A percentile compares a stretch with the other conserved stretches of the same genome.
Evolutionary conservation across 208 protist species (phyloP).

Genomic region (Naegleria gruberi): DNA sequence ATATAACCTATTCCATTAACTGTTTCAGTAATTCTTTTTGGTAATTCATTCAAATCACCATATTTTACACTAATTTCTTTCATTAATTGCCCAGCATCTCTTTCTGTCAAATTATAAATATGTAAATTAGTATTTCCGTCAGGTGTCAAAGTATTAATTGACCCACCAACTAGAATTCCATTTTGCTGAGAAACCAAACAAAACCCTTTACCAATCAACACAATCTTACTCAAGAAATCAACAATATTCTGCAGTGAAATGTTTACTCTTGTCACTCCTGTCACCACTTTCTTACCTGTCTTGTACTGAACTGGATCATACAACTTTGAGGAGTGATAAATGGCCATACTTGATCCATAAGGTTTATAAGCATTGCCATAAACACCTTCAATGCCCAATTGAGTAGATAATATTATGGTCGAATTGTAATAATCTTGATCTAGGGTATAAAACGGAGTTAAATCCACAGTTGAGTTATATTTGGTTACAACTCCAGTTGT

Average conservation of each 20-base stretch:
- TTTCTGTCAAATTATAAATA: not conserved
- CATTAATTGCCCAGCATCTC: not conserved
- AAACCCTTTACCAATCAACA: not conserved
- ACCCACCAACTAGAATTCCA: not conserved
- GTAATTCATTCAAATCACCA: not conserved
- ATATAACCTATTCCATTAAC: not conserved
- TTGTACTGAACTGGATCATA: not conserved
- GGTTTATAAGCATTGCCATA: not conserved
- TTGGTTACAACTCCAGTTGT: not conserved
- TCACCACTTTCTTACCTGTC: not conserved
- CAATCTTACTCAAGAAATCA: not conserved
- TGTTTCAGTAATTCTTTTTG: not conserved
- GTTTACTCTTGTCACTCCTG: not conserved
- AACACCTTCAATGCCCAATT: not conserved
- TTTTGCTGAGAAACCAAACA: not conserved
- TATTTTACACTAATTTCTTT: not conserved
- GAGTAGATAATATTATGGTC: not conserved
- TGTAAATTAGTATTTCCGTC: not conserved
- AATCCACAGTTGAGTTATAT: not conserved
- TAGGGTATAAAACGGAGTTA: not conserved
- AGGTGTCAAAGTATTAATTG: not conserved
- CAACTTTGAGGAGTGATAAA: not conserved
- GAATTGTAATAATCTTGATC: not conserved
- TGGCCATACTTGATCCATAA: not conserved
- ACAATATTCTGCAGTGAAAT: not conserved